Evolutionary conservation across 2,329 filamentous ascomycete species (phyloP), one percentile per base, ranked within the genome.

Genomic region (Fusarium sp.): DNA sequence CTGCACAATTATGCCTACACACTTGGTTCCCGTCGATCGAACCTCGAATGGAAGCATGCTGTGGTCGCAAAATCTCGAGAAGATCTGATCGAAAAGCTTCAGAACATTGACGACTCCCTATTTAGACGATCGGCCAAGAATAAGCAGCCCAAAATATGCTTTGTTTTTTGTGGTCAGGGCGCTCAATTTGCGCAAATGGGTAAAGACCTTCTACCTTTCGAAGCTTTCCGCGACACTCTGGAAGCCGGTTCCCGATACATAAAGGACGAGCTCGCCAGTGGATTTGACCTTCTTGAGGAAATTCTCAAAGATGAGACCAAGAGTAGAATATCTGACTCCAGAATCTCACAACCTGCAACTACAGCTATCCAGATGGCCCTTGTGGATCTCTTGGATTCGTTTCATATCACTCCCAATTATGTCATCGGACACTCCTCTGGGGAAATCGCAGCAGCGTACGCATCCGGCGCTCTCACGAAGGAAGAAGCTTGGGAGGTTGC

Each of bases 341-440:
- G 80, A 13, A 77, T 84, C 40, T 75, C 83, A 7, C 83, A 85
- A 61, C 81, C 82, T 7, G 80, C 81, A 6, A 84, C 79, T 13
- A 85, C 83, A 3, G 81, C 80, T 4, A 60, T 85, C 15, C 83
- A 85, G 41, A 70, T 85, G 30, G 83, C 83, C 6, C 75, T 84
- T 3, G 78, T 85, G 3, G 82, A 85, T 38, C 75, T 85, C 7
- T 69, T 85, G 7, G 55, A 60, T 12, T 78, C 79, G 5, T 77
- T 82, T 17, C 75, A 71, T 13, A 72, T 84, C 35, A 53, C 46
- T 2, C 81, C 83, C 4, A 66, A 63, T 9, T 71, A 77, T 20
- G 81, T 84, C 6, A 75, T 85, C 11, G 83, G 84, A 1, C 84
- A 86, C 66, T 85, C 84, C 1, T 85, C 83, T 2, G 84, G 84